A percentile compares a stretch with the other conserved stretches of the same genome.
Evolutionary conservation across 2,329 filamentous ascomycete species (phyloP).

Genomic region (Cladosporium sp.): DNA sequence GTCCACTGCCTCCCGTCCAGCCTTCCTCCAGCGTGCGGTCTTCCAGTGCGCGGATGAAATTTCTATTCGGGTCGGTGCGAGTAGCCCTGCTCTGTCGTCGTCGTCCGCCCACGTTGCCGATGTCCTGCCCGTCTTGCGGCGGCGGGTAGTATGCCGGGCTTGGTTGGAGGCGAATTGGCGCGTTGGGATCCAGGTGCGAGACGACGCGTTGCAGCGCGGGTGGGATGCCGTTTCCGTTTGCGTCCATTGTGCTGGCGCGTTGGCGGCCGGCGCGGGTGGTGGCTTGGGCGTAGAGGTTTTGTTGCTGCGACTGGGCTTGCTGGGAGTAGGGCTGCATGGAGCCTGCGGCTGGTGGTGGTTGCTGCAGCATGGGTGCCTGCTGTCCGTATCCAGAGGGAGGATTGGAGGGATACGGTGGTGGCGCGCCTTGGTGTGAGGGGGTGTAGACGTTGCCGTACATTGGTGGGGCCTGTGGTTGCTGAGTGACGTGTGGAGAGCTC

Average conservation of each 20-base stretch:
- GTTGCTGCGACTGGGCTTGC: conserved; percentile 53
- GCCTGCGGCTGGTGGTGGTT: conserved; percentile 41
- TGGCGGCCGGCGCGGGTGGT: conserved; percentile 75
- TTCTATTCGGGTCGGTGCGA: conserved; percentile 56
- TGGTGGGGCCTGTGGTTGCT: conserved; percentile 40
- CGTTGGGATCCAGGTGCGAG: conserved; percentile 90
- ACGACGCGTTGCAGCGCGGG: conserved; percentile 90
- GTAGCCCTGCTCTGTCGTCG: conserved; percentile 58
- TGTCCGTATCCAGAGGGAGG: conserved; percentile 61
- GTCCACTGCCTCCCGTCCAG: conserved; percentile 40
- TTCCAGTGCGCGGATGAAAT: conserved; percentile 93
- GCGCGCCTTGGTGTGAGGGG: conserved; percentile 61
- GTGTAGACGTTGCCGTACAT: conserved; percentile 74
- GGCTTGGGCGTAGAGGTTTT: conserved; percentile 69
- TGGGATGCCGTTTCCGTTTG: conserved; percentile 81
- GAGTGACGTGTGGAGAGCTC: conserved; percentile 29
- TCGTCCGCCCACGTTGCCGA: conserved; percentile 65
- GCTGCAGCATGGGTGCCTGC: conserved; percentile 65
- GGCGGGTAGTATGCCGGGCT: conserved; percentile 97
- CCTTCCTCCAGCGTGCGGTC: conserved; percentile 92
- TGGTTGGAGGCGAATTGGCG: conserved; percentile 89
- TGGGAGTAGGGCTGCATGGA: conserved; percentile 31
- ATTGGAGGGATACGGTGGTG: conserved; percentile 77
- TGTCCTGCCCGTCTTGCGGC: conserved; percentile 72
- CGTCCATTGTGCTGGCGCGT: conserved; percentile 93